Percentiles rank a stretch among this genome's conserved stretches.
Evolutionary conservation across 2,329 filamentous ascomycete genomes (phyloP).

Genomic region (Exophiala spinifera): DNA sequence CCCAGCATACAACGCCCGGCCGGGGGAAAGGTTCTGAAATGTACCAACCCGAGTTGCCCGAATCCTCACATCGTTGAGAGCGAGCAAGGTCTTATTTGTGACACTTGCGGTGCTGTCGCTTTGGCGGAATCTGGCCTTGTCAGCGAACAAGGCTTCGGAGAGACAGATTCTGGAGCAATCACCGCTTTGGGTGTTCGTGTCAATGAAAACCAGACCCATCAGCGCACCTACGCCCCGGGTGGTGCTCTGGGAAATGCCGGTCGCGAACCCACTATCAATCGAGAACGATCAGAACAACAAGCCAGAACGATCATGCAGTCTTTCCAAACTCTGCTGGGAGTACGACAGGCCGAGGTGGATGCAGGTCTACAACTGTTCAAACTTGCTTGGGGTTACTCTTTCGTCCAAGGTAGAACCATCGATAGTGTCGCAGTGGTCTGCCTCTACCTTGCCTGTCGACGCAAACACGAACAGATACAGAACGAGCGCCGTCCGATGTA

Average conservation of each 20-base stretch:
- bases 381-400: constrained; percentile 69
- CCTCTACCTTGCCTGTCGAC: constrained; percentile 81
- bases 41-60: constrained; percentile 45
- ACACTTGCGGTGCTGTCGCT: constrained; percentile 78
- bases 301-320: constrained; percentile 54
- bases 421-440: constrained; percentile 85
- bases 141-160: constrained; percentile 85
- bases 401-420: constrained; percentile 80
- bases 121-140: constrained; percentile 83
- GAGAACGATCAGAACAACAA: constrained; percentile 21
- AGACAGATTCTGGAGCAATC: constrained; percentile 79
- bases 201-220: constrained; percentile 77
- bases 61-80: constrained; percentile 46
- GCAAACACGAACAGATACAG: constrained; percentile 40
- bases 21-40: constrained; percentile 31
- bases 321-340: constrained; percentile 61
- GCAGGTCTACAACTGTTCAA: constrained; percentile 67
- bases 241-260: constrained; percentile 40
- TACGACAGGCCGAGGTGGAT: constrained; percentile 56
- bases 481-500: constrained; percentile 45
- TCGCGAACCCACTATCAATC: constrained; percentile 36
- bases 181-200: constrained; percentile 89
- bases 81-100: constrained; percentile 61
- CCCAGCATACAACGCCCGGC: constrained; percentile 8
- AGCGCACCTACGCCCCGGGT: constrained; percentile 52